Base-by-base conservation (phyloP, 805 yeast species). In the Saccharomycopsis schoenii region DNA sequence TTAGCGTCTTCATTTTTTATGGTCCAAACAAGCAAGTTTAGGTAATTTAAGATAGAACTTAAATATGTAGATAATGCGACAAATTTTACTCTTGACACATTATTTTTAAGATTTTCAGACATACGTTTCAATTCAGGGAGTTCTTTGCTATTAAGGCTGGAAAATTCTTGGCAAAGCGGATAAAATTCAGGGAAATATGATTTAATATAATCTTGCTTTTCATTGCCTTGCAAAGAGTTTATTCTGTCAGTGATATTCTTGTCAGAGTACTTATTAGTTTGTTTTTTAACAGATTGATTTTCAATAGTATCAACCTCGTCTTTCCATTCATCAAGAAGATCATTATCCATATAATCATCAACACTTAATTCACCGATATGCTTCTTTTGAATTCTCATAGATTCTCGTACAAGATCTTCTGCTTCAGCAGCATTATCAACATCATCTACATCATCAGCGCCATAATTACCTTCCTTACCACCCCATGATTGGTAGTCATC, bases 371-470 rank as follows among this genome's bases (percentile, higher is more conserved):
- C 96, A 66, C 83, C 83, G 62, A 89, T 73, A 71, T 91, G 91
- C 66, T 82, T 80, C 75, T 87, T 88, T 73, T 92, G 97, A 66
- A 89, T 84, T 69, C 90, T 83, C 57, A 89, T 69, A 0, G 98
- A 98, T 73, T 94, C 97, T 67, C 83, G 84, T 61, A 93, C 94
- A 73, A 91, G 85, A 64, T 82, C 84, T 64, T 83, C 84, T 4
- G 89, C 88, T 39, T 83, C 85, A 59, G 84, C 96, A 39, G 86
- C 93, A 65, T 88, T 59, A 21, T 61, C 56, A 21, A 63, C 36
- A 11, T 39, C 74, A 65, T 81, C 78, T 3, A 73, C 65, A 57
- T 76, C 77, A 69, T 70, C 81, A n/a, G 79, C 81, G 65, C 96
- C 71, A 79, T 89, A 66, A 74, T 76, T 77, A 58, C 75, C 68